These are phyloP conservation scores for Purpureocillium lavendulum DNA, from an alignment of 2,329 filamentous ascomycete genomes.

Conservation along the genomic window DNA sequence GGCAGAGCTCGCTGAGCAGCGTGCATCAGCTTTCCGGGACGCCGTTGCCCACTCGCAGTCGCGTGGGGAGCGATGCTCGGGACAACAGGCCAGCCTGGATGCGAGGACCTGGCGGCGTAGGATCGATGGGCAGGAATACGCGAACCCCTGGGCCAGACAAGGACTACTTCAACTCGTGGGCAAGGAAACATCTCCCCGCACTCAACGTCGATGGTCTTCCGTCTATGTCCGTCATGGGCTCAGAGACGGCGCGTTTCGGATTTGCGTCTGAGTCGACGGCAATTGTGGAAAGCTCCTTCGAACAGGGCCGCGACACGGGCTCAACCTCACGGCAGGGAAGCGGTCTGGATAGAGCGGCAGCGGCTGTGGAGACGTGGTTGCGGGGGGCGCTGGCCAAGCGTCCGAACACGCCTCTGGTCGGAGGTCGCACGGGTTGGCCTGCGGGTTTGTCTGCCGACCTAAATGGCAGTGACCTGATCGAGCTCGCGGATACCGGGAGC, in stretches of 20 bases:
- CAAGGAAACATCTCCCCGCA: conserved; percentile 73
- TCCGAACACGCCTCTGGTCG: conserved; percentile 40
- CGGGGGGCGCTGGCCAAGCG: conserved; percentile 67
- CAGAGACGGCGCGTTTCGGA: conserved; percentile 50
- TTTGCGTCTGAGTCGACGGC: conserved; percentile 32
- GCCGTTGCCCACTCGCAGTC: conserved; percentile 25
- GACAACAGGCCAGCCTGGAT: conserved; percentile 52
- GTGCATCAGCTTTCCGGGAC: conserved; percentile 24
- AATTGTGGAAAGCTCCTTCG: conserved; percentile 44
- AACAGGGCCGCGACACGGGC: conserved; percentile 34
- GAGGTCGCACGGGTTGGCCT: conserved; percentile 24
- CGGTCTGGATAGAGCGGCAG: conserved; percentile 73
- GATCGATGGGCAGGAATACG: conserved; percentile 65
- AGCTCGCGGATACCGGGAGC: conserved; percentile 55
- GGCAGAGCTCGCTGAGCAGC: conserved; percentile 31
- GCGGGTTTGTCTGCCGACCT: conserved; percentile 8
- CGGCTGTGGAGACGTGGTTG: conserved; percentile 84
- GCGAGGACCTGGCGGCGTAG: conserved; percentile 79
- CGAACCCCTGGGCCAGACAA: conserved; percentile 72
- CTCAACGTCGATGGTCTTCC: conserved; percentile 62
- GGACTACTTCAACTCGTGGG: conserved; percentile 77
- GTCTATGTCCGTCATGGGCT: conserved; percentile 56
- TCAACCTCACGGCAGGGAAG: conserved; percentile 37
- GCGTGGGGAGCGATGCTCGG: conserved; percentile 26
- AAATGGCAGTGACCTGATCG: conserved; percentile 57